These are phyloP conservation scores for Fusarium euwallaceae DNA, from an alignment of 2,329 filamentous ascomycete species.

Conservation along the genomic window DNA sequence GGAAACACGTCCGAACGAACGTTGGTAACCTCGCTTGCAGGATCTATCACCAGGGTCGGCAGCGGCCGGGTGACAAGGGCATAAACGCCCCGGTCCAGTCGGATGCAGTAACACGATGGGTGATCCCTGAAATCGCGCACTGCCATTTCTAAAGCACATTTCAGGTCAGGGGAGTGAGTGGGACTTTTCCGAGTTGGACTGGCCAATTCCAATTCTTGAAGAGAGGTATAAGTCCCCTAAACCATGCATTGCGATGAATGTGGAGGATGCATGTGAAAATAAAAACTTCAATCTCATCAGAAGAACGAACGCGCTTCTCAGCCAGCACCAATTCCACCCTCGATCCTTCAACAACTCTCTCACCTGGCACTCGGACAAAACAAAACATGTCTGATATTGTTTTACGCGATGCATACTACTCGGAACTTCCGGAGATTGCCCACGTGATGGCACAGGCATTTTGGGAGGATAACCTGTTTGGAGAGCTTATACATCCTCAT, in stretches of 20 bases:
- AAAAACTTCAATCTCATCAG: background rate
- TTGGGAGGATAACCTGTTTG: slow-evolving; percentile 52
- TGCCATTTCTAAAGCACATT: background rate
- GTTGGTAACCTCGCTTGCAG: slow-evolving; percentile 12
- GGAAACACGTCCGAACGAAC: slow-evolving; percentile 5
- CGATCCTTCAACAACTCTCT: background rate
- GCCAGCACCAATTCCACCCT: background rate
- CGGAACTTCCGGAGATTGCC: slow-evolving; percentile 48
- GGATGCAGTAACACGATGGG: background rate
- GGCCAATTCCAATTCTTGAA: background rate
- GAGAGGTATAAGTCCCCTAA: slow-evolving; percentile 15
- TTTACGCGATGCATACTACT: slow-evolving; percentile 35
- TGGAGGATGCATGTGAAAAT: background rate
- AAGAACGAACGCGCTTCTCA: background rate
- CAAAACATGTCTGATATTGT: slow-evolving; percentile 28
- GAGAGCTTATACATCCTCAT: slow-evolving; percentile 51
- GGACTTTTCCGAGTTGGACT: background rate
- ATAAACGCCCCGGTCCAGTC: slow-evolving; percentile 19
- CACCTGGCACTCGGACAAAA: background rate
- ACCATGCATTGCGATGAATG: background rate
- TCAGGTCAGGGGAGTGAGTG: background rate
- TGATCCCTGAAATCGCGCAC: background rate
- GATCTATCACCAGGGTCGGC: background rate
- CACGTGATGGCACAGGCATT: slow-evolving; percentile 50
- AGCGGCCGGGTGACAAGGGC: background rate